Conservation (phyloP, 2,329 filamentous ascomycete species). For the Sclerotinia trifoliorum region DNA sequence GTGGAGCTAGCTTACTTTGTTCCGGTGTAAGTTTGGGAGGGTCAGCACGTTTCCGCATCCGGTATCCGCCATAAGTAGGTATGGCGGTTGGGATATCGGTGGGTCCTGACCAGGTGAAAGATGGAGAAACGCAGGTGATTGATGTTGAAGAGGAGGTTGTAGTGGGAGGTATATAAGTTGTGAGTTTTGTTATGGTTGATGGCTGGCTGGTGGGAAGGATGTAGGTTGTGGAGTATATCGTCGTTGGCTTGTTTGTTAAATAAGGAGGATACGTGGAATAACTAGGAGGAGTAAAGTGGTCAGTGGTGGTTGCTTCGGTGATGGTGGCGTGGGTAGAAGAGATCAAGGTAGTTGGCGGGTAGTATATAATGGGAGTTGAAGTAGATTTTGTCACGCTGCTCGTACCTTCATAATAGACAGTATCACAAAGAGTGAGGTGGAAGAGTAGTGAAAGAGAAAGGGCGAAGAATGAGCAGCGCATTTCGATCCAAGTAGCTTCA, state of each 20-base stretch:
- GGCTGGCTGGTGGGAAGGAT: not conserved
- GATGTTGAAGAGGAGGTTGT: not conserved
- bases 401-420: not conserved
- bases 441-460: not conserved
- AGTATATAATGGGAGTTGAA: not conserved
- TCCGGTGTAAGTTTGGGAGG: not conserved
- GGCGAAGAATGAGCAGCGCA: not conserved
- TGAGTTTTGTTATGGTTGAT: not conserved
- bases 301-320: not conserved
- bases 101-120: not conserved
- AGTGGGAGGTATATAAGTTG: not conserved
- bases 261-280: not conserved
- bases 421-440: not conserved
- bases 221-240: not conserved
- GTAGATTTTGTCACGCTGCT: not conserved
- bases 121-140: not conserved
- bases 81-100: not conserved
- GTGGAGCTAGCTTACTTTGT: not conserved
- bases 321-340: not conserved
- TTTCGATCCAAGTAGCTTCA: not conserved
- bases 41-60: not conserved
- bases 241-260: not conserved
- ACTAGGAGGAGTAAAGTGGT: not conserved
- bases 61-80: not conserved
- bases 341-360: not conserved